phyloP scores from a whole-genome alignment of 2,329 filamentous ascomycete genomes.

The Hymenoscyphus occultus region DNA sequence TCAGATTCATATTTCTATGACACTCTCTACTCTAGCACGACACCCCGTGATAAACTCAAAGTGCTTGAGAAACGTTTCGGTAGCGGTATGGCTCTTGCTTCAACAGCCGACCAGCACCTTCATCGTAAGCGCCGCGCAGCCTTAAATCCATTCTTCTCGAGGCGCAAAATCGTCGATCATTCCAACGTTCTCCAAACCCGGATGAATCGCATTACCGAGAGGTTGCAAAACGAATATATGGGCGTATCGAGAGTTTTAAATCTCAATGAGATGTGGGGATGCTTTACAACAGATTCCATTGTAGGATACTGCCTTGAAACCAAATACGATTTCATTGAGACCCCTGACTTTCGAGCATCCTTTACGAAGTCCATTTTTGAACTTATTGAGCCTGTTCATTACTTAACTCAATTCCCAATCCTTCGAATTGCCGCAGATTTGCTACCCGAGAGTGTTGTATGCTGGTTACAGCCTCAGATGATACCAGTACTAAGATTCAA shows the following conservation, averaged over 20 bases:
- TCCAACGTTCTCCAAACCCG: neutral
- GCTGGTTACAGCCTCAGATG: neutral
- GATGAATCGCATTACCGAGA: neutral
- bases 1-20: neutral
- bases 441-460: neutral
- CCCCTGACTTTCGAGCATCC: neutral
- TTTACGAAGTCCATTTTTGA: neutral
- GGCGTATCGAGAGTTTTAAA: constrained; percentile 5
- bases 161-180: constrained; percentile 12
- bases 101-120: neutral
- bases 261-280: constrained; percentile 15
- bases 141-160: constrained; percentile 19
- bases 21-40: neutral
- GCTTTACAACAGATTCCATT: constrained; percentile 26
- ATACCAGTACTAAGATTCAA: neutral
- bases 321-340: neutral
- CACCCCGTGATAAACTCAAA: neutral
- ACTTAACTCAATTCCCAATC: neutral
- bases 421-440: neutral
- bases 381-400: neutral
- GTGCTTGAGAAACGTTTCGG: neutral
- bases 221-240: neutral
- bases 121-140: constrained; percentile 14
- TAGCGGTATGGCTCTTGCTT: neutral
- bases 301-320: constrained; percentile 28